Percentiles rank a stretch among this genome's conserved stretches.
Evolutionary conservation across 345 rosid genomes (phyloP).

Genomic region (Hypericum perforatum): DNA sequence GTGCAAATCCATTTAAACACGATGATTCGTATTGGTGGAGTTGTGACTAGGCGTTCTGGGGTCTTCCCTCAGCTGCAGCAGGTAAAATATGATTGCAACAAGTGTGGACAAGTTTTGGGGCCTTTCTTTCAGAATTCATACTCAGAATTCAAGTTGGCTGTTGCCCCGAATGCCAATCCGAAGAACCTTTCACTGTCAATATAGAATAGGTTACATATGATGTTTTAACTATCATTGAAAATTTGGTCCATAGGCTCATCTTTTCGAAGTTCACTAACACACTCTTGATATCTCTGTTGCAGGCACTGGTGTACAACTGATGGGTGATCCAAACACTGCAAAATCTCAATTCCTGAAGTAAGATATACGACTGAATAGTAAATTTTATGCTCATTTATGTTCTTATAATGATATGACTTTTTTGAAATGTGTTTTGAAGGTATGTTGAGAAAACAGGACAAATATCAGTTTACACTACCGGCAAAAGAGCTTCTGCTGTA

Average conservation of each 20-base stretch:
- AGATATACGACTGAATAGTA: constrained; percentile 17
- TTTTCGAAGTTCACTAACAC: too few relatives aligned
- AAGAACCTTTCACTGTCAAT: too few relatives aligned
- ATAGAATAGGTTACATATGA: too few relatives aligned
- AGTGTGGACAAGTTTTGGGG: constrained; percentile 83
- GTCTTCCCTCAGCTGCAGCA: constrained; percentile 97
- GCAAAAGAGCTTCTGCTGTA: constrained; percentile 98
- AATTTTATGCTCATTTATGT: neutral
- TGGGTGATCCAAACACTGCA: constrained; percentile 97
- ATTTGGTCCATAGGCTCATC: too few relatives aligned
- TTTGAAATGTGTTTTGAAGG: constrained; percentile 31
- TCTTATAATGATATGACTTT: neutral
- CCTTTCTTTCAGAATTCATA: constrained; percentile 96
- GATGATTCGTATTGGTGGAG: too few relatives aligned
- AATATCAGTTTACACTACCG: constrained; percentile 96
- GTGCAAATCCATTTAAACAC: constrained; percentile 97
- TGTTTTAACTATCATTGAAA: too few relatives aligned
- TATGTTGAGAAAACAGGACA: constrained; percentile 98
- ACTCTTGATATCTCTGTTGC: too few relatives aligned
- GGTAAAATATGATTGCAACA: constrained; percentile 95
- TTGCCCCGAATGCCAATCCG: constrained; percentile 96
- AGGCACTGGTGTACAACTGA: too few relatives aligned
- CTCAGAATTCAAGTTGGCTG: constrained; percentile 97
- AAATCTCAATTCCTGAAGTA: constrained; percentile 97
- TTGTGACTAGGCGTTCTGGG: constrained; percentile 95